phyloP scores from a whole-genome alignment of 2,329 filamentous ascomycete genomes.

The Balansia obtecta region DNA sequence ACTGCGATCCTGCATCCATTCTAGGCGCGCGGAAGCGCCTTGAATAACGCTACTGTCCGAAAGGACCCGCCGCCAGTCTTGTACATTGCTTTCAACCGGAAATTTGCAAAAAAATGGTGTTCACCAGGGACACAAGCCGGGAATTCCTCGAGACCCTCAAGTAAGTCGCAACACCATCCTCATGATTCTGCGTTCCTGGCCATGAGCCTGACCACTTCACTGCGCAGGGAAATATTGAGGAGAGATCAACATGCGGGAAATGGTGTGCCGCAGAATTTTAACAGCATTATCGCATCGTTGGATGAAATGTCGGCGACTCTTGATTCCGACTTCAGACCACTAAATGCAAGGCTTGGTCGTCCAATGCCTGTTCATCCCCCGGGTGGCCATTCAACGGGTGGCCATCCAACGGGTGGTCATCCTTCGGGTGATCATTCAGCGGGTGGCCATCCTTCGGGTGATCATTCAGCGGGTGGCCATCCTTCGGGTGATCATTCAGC shows the following conservation, averaged over 20 bases:
- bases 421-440: too few relatives aligned
- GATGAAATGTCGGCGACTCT: too few relatives aligned
- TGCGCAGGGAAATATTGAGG: background rate
- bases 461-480: too few relatives aligned
- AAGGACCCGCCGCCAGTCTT: background rate
- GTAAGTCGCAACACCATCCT: background rate
- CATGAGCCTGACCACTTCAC: background rate
- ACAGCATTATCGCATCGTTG: too few relatives aligned
- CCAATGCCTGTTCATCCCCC: too few relatives aligned
- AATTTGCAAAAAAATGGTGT: constrained; percentile 1
- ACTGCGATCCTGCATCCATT: background rate
- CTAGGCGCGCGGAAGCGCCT: background rate
- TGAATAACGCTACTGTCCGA: background rate
- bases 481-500: too few relatives aligned
- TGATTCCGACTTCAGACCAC: too few relatives aligned
- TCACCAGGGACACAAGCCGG: constrained; percentile 3
- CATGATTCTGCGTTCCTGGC: background rate
- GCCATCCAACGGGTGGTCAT: too few relatives aligned
- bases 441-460: too few relatives aligned
- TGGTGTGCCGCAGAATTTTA: constrained; percentile 3
- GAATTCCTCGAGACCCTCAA: constrained; percentile 4
- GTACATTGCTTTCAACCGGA: background rate
- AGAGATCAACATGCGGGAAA: constrained; percentile 5
- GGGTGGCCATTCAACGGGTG: too few relatives aligned
- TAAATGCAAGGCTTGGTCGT: too few relatives aligned